Evolutionary conservation across 169 alveolate genomes (phyloP).

Genomic region (Amoebophrya sp.): DNA sequence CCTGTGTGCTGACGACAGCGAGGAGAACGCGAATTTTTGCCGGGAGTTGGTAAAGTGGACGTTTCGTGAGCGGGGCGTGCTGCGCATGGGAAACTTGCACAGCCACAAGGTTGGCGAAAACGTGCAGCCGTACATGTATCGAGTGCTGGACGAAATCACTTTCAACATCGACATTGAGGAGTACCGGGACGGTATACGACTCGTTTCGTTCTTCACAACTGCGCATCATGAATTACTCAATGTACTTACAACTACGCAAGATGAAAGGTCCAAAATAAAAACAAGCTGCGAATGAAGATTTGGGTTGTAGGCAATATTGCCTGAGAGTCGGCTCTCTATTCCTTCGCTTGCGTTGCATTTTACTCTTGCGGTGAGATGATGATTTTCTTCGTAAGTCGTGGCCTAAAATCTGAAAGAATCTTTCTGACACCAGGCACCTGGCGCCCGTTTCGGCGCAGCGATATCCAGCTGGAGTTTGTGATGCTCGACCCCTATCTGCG

Average conservation of each 20-base stretch:
- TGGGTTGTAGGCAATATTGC: too few species aligned
- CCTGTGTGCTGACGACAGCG: neutral
- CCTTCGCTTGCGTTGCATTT: too few species aligned
- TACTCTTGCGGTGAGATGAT: too few species aligned
- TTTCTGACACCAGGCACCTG: too few species aligned
- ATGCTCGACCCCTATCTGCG: constrained; percentile 35
- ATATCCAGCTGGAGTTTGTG: constrained; percentile 29
- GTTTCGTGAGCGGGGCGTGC: neutral
- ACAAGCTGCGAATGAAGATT: too few species aligned
- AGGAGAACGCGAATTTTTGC: neutral
- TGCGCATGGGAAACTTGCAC: neutral
- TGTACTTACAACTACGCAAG: too few species aligned
- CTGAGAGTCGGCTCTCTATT: too few species aligned
- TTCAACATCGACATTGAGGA: constrained; percentile 33
- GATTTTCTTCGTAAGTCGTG: too few species aligned
- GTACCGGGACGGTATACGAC: constrained; percentile 5
- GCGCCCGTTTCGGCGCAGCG: neutral
- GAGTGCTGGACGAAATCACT: constrained; percentile 20
- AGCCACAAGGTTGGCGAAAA: constrained; percentile 31
- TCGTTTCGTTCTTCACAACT: too few species aligned
- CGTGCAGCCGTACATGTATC: constrained; percentile 35
- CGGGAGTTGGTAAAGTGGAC: neutral
- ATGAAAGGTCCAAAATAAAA: too few species aligned
- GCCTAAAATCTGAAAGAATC: too few species aligned
- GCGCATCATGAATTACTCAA: too few species aligned